These are phyloP conservation scores for Yamadazyma atlantica DNA, from an alignment of 1,139 yeast species.

Conservation along the genomic window DNA sequence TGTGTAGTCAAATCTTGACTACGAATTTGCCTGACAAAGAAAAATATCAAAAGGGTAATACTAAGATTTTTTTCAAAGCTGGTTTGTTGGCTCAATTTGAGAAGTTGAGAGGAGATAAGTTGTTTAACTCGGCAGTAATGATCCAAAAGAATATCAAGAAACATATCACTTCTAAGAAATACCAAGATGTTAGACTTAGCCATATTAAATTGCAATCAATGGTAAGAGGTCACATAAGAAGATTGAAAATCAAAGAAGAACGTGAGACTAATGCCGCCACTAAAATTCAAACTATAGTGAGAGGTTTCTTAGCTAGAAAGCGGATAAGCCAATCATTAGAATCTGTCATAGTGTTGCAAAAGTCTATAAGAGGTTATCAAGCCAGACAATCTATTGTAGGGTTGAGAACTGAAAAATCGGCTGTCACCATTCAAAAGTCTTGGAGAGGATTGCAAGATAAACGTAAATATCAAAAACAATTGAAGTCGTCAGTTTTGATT, in stretches of 20 bases:
- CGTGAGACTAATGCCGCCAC: conserved; percentile 67
- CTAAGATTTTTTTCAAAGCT: conserved; percentile 93
- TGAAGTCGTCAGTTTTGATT: conserved; percentile 60
- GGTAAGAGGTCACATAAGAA: conserved; percentile 61
- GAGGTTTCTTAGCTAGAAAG: conserved; percentile 62
- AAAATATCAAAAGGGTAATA: conserved; percentile 82
- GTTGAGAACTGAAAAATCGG: conserved; percentile 59
- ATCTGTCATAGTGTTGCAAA: conserved; percentile 64
- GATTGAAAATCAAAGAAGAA: conserved; percentile 57
- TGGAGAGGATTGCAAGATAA: conserved; percentile 61
- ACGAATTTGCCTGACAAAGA: conserved; percentile 60
- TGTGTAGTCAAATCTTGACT: conserved; percentile 68
- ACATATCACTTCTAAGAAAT: conserved; percentile 61
- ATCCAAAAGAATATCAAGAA: conserved; percentile 85
- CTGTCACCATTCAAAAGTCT: conserved; percentile 66
- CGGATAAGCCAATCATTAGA: conserved; percentile 41
- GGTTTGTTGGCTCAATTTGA: conserved; percentile 94
- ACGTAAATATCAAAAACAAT: conserved; percentile 37
- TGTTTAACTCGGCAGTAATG: conserved; percentile 73
- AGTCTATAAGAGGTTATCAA: conserved; percentile 64
- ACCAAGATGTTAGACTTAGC: conserved; percentile 54
- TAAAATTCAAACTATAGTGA: conserved; percentile 66
- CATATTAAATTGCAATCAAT: conserved; percentile 60
- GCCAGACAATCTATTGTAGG: conserved; percentile 51
- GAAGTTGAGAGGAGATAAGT: conserved; percentile 76